Conservation (phyloP, 495 filamentous ascomycete genomes). For the Tuber aestivum region DNA sequence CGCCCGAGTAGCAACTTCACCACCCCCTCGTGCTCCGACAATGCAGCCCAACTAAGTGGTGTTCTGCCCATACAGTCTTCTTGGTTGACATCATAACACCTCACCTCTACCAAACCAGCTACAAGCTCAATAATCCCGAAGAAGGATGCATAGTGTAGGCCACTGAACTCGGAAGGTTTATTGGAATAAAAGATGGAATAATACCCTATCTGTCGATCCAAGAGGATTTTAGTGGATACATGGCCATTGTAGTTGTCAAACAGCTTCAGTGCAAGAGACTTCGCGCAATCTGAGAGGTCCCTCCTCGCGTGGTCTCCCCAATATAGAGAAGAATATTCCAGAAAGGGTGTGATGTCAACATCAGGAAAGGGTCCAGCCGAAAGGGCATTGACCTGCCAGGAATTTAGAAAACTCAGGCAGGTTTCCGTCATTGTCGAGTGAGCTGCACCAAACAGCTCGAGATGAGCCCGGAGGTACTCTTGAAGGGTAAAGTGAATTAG, state of each 20-base stretch:
- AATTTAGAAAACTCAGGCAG: neutral
- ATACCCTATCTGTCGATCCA: fast-evolving
- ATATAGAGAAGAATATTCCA: neutral
- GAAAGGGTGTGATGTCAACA: neutral
- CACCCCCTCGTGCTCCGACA: too few species aligned
- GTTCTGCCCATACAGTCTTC: neutral
- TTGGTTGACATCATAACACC: neutral
- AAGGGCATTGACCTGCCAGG: neutral
- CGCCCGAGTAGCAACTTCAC: too few species aligned
- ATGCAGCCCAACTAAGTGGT: neutral
- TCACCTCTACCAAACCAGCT: too few species aligned
- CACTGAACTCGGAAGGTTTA: neutral
- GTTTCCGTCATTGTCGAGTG: neutral
- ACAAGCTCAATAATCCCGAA: neutral
- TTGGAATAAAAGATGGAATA: neutral
- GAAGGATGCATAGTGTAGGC: neutral
- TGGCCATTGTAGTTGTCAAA: too few species aligned
- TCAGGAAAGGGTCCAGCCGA: neutral
- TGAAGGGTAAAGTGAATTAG: too few species aligned
- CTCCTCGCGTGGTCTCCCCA: neutral
- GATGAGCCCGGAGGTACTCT: too few species aligned
- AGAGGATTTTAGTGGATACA: neutral
- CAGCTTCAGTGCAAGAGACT: too few species aligned
- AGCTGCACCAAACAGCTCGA: neutral
- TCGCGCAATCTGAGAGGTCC: too few species aligned